Base-by-base conservation (phyloP, 148 eudicot genomes). In the Vaccinium corymbosum region DNA sequence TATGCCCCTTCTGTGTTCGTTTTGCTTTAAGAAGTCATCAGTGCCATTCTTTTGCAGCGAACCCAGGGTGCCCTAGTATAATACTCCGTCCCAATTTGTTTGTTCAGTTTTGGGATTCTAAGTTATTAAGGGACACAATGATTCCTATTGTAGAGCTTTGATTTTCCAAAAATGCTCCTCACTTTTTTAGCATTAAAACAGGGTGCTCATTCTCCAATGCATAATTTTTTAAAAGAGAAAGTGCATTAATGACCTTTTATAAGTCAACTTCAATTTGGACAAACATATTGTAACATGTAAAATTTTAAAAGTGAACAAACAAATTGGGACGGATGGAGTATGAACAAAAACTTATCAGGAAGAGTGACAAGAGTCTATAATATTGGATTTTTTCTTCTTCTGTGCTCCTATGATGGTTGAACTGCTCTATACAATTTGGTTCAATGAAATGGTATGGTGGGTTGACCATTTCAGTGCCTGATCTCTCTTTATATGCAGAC, bases 401-500 rank as follows among this genome's bases (percentile, higher is more conserved):
- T 16, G 6, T 71, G 61, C 13, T 55, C 79, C n/a, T 74, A 32
- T 19, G 42, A 56, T 22, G 11, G 42, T 83, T 57, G 68, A 52
- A 35, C 38, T 35, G 15, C 68, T 76, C 38, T 52, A 64, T 29
- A n/a, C 25, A 48, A 79, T 51, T 75, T 72, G 48, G 81, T 72
- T 55, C 81, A 72, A 32, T 79, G 81, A 27, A 27, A 16, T 88
- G 68, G 16, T 78, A 10, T 61, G 12, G 35, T 80, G 61, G 61
- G 76, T 79, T 77, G 78, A 72, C 76, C 32, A 13, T 68, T 25
- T 25, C 6, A 68, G 17, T 82, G 73, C 72, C 68, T 20, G 55
- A 75, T 80, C 51, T 25, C 17, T 82, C 46, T 52, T 73, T 55
- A 52, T 85, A 66, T 76, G 83, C 87, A 94, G 97, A 48, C 80